Conservation (phyloP, 352 stramenopile genomes). For the Pythium chondricola region DNA sequence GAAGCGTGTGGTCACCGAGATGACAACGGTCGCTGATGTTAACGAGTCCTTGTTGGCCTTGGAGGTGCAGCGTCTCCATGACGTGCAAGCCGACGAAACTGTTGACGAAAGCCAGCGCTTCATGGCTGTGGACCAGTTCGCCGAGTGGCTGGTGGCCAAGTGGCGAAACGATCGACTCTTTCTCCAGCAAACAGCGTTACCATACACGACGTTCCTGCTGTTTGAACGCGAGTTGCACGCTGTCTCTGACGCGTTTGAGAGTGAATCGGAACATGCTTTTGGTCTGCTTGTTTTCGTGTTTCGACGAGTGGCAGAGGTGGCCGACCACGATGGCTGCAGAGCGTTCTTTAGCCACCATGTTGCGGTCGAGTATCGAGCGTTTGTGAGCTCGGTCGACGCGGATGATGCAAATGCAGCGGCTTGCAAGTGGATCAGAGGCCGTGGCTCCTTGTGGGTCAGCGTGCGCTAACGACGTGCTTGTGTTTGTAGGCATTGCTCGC, state of each 20-base stretch:
- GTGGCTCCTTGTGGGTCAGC: too few species aligned
- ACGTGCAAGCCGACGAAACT: background rate
- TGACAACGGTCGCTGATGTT: background rate
- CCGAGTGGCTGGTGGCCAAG: conserved; percentile 2
- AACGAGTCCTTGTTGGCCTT: conserved; percentile 14
- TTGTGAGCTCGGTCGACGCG: conserved; percentile 2
- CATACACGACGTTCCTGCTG: conserved; percentile 9
- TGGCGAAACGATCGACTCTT: conserved; percentile 17
- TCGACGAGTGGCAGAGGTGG: background rate
- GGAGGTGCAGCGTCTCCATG: conserved; percentile 14
- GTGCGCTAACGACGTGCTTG: too few species aligned
- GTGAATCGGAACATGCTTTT: background rate
- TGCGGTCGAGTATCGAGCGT: conserved; percentile 6
- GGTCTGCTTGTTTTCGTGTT: background rate
- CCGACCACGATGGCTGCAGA: background rate
- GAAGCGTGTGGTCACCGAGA: background rate
- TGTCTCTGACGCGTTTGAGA: too few species aligned
- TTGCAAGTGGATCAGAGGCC: too few species aligned
- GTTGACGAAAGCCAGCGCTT: background rate
- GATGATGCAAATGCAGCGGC: background rate
- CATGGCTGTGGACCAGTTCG: background rate
- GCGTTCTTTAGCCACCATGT: conserved; percentile 10
- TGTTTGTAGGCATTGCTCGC: background rate
- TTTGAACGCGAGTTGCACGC: conserved; percentile 5
- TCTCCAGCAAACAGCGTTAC: conserved; percentile 8